Conservation (phyloP, 768 basidiomycete genomes). For the Agaricus blazei region DNA sequence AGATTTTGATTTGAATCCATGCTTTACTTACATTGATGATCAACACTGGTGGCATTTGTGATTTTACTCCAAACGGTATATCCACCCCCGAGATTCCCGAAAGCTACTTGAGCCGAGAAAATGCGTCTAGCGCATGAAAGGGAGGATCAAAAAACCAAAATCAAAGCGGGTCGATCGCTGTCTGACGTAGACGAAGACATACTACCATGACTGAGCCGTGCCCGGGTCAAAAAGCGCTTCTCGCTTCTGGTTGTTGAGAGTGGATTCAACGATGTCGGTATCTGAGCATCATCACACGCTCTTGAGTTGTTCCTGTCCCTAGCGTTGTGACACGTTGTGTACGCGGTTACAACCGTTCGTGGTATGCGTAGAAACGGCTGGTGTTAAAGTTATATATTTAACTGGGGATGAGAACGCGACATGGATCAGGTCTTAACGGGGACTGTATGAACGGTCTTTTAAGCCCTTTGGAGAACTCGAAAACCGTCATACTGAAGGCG, state of each 20-base stretch:
- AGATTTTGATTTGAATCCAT: constrained; percentile 40
- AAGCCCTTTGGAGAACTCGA: constrained; percentile 1
- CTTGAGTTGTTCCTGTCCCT: no score
- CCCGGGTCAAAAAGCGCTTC: no score
- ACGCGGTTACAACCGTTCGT: no score
- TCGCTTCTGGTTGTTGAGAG: no score
- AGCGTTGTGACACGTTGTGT: no score
- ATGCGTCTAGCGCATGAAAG: background rate
- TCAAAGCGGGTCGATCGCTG: background rate
- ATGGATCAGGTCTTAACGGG: background rate
- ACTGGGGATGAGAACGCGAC: background rate
- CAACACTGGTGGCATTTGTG: constrained; percentile 46
- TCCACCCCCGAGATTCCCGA: constrained; percentile 1
- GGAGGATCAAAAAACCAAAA: background rate
- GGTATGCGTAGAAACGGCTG: no score
- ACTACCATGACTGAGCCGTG: no score
- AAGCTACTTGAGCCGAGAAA: background rate
- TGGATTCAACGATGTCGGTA: no score
- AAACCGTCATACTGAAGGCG: background rate
- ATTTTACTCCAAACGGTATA: constrained; percentile 50
- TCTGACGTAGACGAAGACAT: no score
- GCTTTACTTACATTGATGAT: constrained; percentile 56
- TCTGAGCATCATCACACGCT: no score
- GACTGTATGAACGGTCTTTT: background rate
- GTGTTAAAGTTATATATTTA: no score